Evolutionary conservation across 345 rosid genomes (phyloP), one percentile per base, ranked within the genome.

Genomic region (Camelina sativa): DNA sequence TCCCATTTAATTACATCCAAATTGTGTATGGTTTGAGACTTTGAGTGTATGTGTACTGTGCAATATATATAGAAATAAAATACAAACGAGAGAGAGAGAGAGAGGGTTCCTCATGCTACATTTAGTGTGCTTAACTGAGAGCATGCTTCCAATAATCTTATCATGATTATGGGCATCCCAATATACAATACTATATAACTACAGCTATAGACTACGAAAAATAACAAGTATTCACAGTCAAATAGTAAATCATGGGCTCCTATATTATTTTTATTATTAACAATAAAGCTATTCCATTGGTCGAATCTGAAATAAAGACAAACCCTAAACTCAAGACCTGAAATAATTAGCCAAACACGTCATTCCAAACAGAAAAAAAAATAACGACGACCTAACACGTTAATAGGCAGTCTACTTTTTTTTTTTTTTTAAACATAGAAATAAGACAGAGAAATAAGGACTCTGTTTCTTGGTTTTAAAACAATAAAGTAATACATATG

Each of bases 61-160:
- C 17, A 20, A 20, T 11, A 43, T 47, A 19, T 13, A 34, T 34
- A 34, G 8, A 32, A 17, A 50, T 15, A 13, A 32, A 32, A 50
- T 15, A 56, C 28, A 30, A 53, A 32, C 0, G 44, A 34, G 61
- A 22, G 60, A 8, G 8, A 64, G 11, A 3, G 16, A 22, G 47
- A 43, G 75, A 35, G 75, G 71, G 80, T 69, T 62, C 75, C 75
- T 76, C 65, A 46, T 76, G 80, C 51, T 69, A 46, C 30, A 50
- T 69, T 69, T 40, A 60, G 15, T 68, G 35, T 58, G 61, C 22
- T 11, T 50, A 16, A 38, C 5, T 22, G 55, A 70, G 60, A 70
- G 53, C 76, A 22, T 76, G 69, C 64, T 62, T 25, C 64, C 30
- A 28, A 71, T 8, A 46, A 56, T 40, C 30, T 57, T 63, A 63